phyloP scores from a whole-genome alignment of 1,284 basidiomycete genomes.

The Xerocomus nothofagi region DNA sequence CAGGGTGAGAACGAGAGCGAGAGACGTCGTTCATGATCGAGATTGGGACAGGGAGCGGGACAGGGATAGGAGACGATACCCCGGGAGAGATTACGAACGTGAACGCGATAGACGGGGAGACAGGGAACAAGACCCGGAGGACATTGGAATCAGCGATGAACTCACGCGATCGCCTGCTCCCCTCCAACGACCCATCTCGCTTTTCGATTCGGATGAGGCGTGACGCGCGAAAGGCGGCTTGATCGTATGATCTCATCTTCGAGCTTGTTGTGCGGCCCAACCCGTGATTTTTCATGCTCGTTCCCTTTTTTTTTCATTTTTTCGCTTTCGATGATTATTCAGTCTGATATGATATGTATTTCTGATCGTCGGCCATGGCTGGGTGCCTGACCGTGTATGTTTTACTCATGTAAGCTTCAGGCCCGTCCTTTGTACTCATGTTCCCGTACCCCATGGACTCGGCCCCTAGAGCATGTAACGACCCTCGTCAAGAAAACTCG shows the following conservation, averaged over 20 bases:
- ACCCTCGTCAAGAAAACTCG: too few species aligned
- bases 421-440: not conserved
- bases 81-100: conserved; percentile 8
- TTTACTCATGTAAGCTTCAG: not conserved
- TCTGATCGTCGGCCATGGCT: conserved; percentile 11
- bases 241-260: too few species aligned
- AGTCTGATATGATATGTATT: conserved; percentile 5
- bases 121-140: conserved; percentile 11
- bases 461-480: not conserved
- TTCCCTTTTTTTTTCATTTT: not conserved
- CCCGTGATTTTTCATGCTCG: not conserved
- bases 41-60: not conserved
- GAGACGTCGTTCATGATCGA: not conserved
- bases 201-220: conserved; percentile 32
- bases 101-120: not conserved
- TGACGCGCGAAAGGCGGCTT: too few species aligned
- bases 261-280: too few species aligned
- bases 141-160: conserved; percentile 10
- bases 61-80: not conserved
- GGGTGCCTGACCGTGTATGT: conserved; percentile 9
- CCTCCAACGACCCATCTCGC: conserved; percentile 32
- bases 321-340: conserved; percentile 9
- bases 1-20: not conserved
- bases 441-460: not conserved
- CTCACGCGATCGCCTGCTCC: conserved; percentile 31